phyloP scores from a whole-genome alignment of 2,329 filamentous ascomycete species.

The Neurospora sp. region DNA sequence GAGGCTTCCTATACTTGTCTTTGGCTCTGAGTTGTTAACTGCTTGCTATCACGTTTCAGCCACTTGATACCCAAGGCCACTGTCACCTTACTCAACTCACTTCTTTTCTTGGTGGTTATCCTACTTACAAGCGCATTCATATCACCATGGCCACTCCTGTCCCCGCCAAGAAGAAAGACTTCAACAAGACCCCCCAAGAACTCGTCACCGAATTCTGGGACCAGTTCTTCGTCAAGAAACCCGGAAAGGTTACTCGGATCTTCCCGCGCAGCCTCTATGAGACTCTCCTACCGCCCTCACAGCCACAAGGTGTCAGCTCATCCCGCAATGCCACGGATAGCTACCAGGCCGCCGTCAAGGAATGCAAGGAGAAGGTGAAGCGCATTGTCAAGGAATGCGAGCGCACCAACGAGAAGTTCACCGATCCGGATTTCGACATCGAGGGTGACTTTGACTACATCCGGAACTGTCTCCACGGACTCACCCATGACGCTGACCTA shows the following conservation, averaged over 20 bases:
- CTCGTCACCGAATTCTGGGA: conserved; percentile 32
- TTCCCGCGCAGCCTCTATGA: conserved; percentile 32
- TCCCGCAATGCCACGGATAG: conserved; percentile 30
- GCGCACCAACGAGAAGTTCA: conserved; percentile 36
- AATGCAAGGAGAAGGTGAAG: conserved; percentile 30
- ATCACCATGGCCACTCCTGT: conserved; percentile 2
- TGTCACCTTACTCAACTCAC: not conserved
- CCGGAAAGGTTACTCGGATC: conserved; percentile 35
- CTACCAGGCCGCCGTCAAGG: conserved; percentile 31
- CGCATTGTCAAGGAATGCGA: conserved; percentile 32
- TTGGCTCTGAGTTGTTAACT: not conserved
- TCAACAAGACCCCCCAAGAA: conserved; percentile 28
- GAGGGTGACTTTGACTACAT: conserved; percentile 24
- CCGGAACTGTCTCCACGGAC: conserved; percentile 28
- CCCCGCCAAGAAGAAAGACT: conserved; percentile 11
- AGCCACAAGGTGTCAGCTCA: conserved; percentile 20
- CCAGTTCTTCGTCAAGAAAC: conserved; percentile 30
- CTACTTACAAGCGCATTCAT: not conserved
- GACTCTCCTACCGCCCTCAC: conserved; percentile 20
- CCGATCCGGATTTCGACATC: conserved; percentile 35
- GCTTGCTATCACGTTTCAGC: not conserved
- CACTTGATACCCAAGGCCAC: not conserved
- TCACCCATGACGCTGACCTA: conserved; percentile 12
- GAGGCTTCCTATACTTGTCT: not conserved
- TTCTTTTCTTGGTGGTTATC: not conserved